Percentiles rank a stretch among this genome's conserved stretches.
phyloP scores from a whole-genome alignment of 495 filamentous ascomycete species.

The Cetradonia linearis region DNA sequence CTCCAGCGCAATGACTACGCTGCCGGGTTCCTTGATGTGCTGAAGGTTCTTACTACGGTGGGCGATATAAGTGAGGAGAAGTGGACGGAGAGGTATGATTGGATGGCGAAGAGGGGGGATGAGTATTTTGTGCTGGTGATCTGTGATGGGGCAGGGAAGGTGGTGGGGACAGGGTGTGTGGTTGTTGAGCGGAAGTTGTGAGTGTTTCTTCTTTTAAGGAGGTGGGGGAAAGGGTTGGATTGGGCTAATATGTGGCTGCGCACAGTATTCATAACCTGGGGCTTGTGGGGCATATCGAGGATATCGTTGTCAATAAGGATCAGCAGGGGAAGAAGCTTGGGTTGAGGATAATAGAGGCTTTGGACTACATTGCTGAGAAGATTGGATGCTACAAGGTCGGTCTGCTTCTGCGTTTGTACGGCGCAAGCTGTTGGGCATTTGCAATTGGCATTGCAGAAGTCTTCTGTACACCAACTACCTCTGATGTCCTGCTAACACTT shows the following conservation, averaged over 20 bases:
- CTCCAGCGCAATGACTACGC: slow-evolving; percentile 68
- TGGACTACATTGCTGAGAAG: slow-evolving; percentile 76
- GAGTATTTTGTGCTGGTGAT: slow-evolving; percentile 81
- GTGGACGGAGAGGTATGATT: slow-evolving; percentile 73
- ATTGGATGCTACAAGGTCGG: slow-evolving; percentile 88
- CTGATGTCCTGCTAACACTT: slow-evolving; percentile 11
- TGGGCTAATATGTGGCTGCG: not conserved
- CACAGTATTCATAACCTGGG: slow-evolving; percentile 29
- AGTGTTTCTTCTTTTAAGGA: slow-evolving; percentile 21
- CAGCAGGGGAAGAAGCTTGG: slow-evolving; percentile 97
- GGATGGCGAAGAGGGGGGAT: slow-evolving; percentile 66
- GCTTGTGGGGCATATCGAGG: slow-evolving; percentile 89
- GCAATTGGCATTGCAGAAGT: not conserved
- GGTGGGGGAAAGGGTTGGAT: not conserved
- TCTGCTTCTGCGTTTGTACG: not conserved
- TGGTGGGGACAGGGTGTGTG: slow-evolving; percentile 82
- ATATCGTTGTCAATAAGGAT: slow-evolving; percentile 86
- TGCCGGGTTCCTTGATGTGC: slow-evolving; percentile 74
- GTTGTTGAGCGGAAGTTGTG: slow-evolving; percentile 59
- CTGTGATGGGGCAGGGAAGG: slow-evolving; percentile 53
- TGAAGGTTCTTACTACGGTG: slow-evolving; percentile 84
- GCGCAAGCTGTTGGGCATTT: not conserved
- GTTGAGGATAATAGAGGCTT: slow-evolving; percentile 81
- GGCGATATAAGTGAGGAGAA: slow-evolving; percentile 69
- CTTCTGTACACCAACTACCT: not conserved